Evolutionary conservation across 2,329 filamentous ascomycete genomes (phyloP).

Genomic region (Epicoccum nigrum): DNA sequence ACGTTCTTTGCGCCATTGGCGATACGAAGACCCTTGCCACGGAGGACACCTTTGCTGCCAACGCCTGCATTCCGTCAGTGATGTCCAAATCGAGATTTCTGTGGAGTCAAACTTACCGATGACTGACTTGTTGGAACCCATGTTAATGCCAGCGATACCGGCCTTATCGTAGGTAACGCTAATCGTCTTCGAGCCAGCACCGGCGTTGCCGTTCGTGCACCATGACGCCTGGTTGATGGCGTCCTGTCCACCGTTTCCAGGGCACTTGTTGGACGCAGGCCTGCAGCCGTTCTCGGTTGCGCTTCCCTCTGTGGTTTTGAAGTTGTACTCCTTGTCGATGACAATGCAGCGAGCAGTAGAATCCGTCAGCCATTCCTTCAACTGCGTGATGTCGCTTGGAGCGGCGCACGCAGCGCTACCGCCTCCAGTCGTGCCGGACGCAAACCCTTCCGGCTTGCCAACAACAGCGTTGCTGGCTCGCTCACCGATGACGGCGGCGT

Average conservation of each 20-base stretch:
- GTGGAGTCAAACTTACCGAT: slow-evolving; percentile 35
- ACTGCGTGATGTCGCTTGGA: slow-evolving; percentile 60
- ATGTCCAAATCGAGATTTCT: background rate
- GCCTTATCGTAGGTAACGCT: slow-evolving; percentile 43
- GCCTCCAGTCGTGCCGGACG: slow-evolving; percentile 65
- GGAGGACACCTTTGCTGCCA: slow-evolving; percentile 49
- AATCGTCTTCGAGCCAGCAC: slow-evolving; percentile 18
- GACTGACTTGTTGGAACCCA: slow-evolving; percentile 51
- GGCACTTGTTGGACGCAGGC: slow-evolving; percentile 48
- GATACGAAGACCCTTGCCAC: slow-evolving; percentile 51
- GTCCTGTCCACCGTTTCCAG: slow-evolving; percentile 62
- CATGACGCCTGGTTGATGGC: slow-evolving; percentile 59
- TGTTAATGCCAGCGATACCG: slow-evolving; percentile 33
- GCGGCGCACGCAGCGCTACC: slow-evolving; percentile 61
- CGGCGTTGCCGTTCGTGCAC: slow-evolving; percentile 16
- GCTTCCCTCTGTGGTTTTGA: slow-evolving; percentile 30
- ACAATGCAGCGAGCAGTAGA: slow-evolving; percentile 62
- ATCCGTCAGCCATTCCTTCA: slow-evolving; percentile 64
- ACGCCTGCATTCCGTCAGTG: background rate
- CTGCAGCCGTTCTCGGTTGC: slow-evolving; percentile 42
- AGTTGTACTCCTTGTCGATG: slow-evolving; percentile 35
- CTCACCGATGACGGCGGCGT: background rate
- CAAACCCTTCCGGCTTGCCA: slow-evolving; percentile 56
- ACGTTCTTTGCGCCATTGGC: slow-evolving; percentile 40
- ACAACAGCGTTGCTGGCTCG: slow-evolving; percentile 20